These are phyloP conservation scores for Cetraspora pellucida DNA, from an alignment of 192 early-diverging fungal species.

Conservation along the genomic window DNA sequence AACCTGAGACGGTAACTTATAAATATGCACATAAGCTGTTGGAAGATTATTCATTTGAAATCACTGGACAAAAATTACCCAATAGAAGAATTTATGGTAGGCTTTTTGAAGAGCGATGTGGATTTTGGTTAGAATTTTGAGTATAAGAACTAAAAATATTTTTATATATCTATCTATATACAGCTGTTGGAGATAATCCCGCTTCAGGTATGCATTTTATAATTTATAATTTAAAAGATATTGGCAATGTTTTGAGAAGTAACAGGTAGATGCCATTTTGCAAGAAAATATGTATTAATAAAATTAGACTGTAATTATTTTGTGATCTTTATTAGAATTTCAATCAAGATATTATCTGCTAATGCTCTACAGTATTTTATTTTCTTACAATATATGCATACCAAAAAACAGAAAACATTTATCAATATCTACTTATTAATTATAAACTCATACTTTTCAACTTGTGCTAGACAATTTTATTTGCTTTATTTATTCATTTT, in stretches of 20 bases:
- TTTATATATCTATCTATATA: background rate
- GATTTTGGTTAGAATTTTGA: background rate
- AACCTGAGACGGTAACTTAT: conserved; percentile 81
- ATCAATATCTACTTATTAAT: no score
- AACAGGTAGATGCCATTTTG: no score
- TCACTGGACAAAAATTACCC: background rate
- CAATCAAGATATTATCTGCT: no score
- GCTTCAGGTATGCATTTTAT: conserved; percentile 27
- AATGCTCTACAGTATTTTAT: no score
- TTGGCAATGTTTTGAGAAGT: no score
- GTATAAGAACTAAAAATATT: background rate
- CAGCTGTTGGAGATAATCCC: conserved; percentile 66
- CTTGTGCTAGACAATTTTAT: background rate
- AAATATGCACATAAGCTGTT: conserved; percentile 62
- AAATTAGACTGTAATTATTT: no score
- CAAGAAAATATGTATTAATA: no score
- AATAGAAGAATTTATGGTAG: conserved; percentile 46
- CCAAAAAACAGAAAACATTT: no score
- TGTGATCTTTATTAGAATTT: no score
- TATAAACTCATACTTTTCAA: no score
- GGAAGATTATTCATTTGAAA: conserved; percentile 37
- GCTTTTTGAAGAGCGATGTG: background rate
- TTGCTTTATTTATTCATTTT: background rate
- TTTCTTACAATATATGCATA: no score
- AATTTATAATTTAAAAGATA: no score